Conservation (phyloP, 768 basidiomycete genomes). For the Macrocybe gigantea region DNA sequence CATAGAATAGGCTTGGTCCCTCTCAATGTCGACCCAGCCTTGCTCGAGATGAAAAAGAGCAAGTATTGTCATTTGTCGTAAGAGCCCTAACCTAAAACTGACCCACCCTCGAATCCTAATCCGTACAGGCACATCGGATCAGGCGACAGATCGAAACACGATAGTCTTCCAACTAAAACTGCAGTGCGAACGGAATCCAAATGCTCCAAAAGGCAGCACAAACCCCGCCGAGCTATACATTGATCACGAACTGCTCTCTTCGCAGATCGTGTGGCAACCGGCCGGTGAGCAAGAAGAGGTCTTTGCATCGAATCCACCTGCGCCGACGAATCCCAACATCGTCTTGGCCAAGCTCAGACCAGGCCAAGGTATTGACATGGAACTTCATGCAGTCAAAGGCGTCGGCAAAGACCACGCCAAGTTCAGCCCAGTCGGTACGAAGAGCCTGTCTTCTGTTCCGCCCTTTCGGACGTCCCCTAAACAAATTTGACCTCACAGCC, state of each 20-base stretch:
- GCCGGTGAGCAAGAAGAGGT: conserved; percentile 74
- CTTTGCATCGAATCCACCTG: conserved; percentile 48
- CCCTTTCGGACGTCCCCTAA: neutral
- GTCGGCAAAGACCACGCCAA: conserved; percentile 95
- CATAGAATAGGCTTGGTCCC: conserved; percentile 93
- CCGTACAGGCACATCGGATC: conserved; percentile 35
- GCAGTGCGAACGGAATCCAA: conserved; percentile 55
- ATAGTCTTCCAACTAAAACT: conserved; percentile 78
- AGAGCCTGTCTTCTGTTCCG: neutral
- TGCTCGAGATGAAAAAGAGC: conserved; percentile 53
- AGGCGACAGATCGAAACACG: conserved; percentile 85
- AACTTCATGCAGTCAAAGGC: conserved; percentile 88
- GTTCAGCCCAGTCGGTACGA: conserved; percentile 87
- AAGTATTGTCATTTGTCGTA: conserved; percentile 9
- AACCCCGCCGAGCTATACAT: conserved; percentile 63
- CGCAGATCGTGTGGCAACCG: conserved; percentile 69
- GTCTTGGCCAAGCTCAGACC: conserved; percentile 89
- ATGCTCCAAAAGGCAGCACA: conserved; percentile 45
- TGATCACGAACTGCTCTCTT: conserved; percentile 64
- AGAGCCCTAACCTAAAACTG: neutral
- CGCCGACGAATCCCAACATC: conserved; percentile 73
- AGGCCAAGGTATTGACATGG: conserved; percentile 81
- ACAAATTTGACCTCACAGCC: conserved; percentile 37
- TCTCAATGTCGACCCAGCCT: conserved; percentile 75
- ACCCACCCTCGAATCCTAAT: neutral